Base-by-base conservation (phyloP, 768 basidiomycete species). In the Candolleomyces aberdarensis region DNA sequence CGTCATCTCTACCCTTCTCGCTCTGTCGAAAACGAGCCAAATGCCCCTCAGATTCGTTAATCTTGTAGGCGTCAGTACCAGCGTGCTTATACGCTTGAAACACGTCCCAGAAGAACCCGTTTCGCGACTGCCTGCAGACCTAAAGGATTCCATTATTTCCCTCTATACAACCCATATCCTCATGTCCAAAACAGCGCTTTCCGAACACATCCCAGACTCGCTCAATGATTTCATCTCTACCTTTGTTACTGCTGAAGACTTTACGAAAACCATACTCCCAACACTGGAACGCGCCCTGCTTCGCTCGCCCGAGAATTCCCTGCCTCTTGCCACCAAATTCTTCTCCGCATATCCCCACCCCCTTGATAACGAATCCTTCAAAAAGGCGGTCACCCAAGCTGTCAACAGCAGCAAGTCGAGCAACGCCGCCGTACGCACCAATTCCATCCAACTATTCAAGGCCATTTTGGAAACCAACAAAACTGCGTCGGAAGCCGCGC, bases 221-320 rank as follows among this genome's bases (percentile, higher is more conserved):
- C 76, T 89, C 19, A 69, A 80, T 62, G 88, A 86, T 62, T 89
- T 93, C 70, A 80, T 92, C 60, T 68, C 72, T 3, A 78, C 74
- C 0, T 83, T 79, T 54, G 70, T 92, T 4, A 75, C 75, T 1
- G 68, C 77, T 0, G 77, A 81, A 0, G 85, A 88, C 41, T 74
- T 94, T 31, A 70, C 71, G 1, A 71, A 75, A 5, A 72, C 74
- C 0, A 75, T 96, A 48, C 73, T 95, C 0, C 92, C 93, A 0
- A 79, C 80, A 0, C 83, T 92, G 41, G 94, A 96, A 69, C 94
- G 93, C 65, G 84, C 91, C 1, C 70, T 96, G 8, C 74, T 93
- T 10, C 85, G 92, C 29, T 89, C 91, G 1, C 94, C 96, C 0
- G 95, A 96, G 71, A 78, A 83, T 46, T 84, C 89, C 0, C 79